Evolutionary conservation across 768 basidiomycete genomes (phyloP), one percentile per base, ranked within the genome.

Genomic region (Podaxis carcinomalis): DNA sequence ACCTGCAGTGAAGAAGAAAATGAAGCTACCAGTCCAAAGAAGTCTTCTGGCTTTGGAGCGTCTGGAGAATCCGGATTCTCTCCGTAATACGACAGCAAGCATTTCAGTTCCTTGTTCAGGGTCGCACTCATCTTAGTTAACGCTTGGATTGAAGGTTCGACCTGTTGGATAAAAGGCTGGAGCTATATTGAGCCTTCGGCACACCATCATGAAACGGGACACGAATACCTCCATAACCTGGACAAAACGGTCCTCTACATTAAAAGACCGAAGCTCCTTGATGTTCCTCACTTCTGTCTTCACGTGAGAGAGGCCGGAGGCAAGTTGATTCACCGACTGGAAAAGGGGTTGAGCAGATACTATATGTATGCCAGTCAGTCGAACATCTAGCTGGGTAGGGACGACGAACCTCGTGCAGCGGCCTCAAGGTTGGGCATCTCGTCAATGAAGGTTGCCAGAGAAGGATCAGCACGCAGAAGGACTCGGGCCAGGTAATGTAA

Each of bases 401-500:
- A 11, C 27, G 23, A 68, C 81, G 65, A 67, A 93, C 95, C 78
- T 66, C 92, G 81, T 21, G 92, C 89, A 9, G 92, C 94, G 3
- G 91, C 84, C 69, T 95, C 92, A 2, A 97, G 66, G 68, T 85
- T 87, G 1, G 92, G 88, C 66, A 92, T 73, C 11, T 95, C 94
- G 25, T 92, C 88, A 3, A 91, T 81, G 71, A 95, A 95, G 16
- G 79, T 78, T 4, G 89, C 74, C 11, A 92, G 70, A 0, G 79
- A 75, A 0, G 89, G 82, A 68, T 95, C 87, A 5, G 80, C 80
- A 32, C 87, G 82, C 59, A 90, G 67, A 14, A 96, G 77, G 5
- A 90, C 80, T 51, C 83, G 81, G 11, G 91, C 92, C n/a, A 96
- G 71, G 69, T 93, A 96, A 70, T 96, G 95, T 11, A 97, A 78